A percentile compares a stretch with the other conserved stretches of the same genome.
Evolutionary conservation across 495 filamentous ascomycete species (phyloP).

Genomic region (Immersiella caudata): DNA sequence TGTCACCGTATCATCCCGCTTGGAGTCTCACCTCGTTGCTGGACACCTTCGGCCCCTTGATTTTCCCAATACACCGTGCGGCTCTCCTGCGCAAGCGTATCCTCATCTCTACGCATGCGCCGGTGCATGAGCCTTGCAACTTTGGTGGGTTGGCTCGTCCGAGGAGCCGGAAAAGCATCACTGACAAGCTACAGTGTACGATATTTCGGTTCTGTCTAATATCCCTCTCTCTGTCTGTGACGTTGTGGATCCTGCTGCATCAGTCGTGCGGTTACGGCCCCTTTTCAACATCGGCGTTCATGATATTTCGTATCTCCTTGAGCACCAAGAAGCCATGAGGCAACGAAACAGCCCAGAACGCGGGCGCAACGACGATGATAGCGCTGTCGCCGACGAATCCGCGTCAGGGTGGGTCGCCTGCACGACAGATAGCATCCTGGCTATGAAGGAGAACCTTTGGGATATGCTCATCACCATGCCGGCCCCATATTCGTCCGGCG

Average conservation of each 20-base stretch:
- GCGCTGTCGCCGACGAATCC: constrained; percentile 44
- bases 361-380: constrained; percentile 28
- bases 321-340: constrained; percentile 49
- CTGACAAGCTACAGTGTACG: constrained; percentile 67
- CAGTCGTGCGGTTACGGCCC: constrained; percentile 70
- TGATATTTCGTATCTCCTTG: constrained; percentile 79
- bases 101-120: constrained; percentile 78
- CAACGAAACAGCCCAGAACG: constrained; percentile 23
- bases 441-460: constrained; percentile 81
- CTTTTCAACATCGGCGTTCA: constrained; percentile 91
- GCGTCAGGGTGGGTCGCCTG: constrained; percentile 86
- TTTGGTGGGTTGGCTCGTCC: constrained; percentile 62
- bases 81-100: constrained; percentile 86
- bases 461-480: constrained; percentile 86
- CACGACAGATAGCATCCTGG: constrained; percentile 89
- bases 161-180: constrained; percentile 9
- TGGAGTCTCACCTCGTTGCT: constrained; percentile 76
- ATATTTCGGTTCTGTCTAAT: constrained; percentile 86
- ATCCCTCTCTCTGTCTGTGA: constrained; percentile 67
- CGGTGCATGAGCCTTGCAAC: constrained; percentile 82
- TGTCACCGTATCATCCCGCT: constrained; percentile 82
- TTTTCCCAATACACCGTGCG: constrained; percentile 90
- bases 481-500: constrained; percentile 52
- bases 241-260: constrained; percentile 62
- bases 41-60: constrained; percentile 82